Evolutionary conservation across 2,329 filamentous ascomycete genomes (phyloP), one percentile per base, ranked within the genome.

Genomic region (Sphaceloma murrayae): DNA sequence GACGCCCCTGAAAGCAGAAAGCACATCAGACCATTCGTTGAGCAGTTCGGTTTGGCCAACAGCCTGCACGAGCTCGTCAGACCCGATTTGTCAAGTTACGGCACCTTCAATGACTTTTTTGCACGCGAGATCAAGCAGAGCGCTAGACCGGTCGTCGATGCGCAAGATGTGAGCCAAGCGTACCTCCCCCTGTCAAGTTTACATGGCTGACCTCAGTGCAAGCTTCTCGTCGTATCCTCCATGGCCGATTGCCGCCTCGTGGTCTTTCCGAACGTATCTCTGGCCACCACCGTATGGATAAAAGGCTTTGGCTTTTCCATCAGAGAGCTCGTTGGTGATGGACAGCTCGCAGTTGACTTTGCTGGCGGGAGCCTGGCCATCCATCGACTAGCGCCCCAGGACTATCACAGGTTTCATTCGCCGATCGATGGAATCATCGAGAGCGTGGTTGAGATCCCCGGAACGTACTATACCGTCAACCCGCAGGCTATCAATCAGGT

Each of bases 81-180:
- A 51, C 62, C 63, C 1, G 59, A 67, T 50, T 58, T 58, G 5
- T 51, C 44, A 7, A 57, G 61, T 29, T 67, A 67, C 51, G 51
- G 52, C 14, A 65, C 51, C 5, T 67, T 67, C 59, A 67, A 67
- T 48, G 62, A 62, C 2, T 67, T 67, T 55, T 67, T 67, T 45
- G 60, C 60, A 1, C 53, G 64, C 14, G 59, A 62, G 44, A 56
- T 67, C 39, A 56, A 56, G 24, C 49, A 54, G 5, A 53, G 53
- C 14, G 63, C 63, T 1, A 50, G 65, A 8, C 65, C 65, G 2
- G 53, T 64, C 10, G 59, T 54, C 5, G 60, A 64, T 31, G 57
- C 62, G 3, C 54, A 53, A 4, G 59, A 63, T 33, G 54, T 50
- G 7, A n/a, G n/a, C n/a, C n/a, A n/a, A n/a, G n/a, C 2, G 34